A percentile compares a stretch with the other conserved stretches of the same genome.
These are phyloP conservation scores for Carpediemonas membranifera DNA, from an alignment of 78 protist genomes.

Conservation along the genomic window DNA sequence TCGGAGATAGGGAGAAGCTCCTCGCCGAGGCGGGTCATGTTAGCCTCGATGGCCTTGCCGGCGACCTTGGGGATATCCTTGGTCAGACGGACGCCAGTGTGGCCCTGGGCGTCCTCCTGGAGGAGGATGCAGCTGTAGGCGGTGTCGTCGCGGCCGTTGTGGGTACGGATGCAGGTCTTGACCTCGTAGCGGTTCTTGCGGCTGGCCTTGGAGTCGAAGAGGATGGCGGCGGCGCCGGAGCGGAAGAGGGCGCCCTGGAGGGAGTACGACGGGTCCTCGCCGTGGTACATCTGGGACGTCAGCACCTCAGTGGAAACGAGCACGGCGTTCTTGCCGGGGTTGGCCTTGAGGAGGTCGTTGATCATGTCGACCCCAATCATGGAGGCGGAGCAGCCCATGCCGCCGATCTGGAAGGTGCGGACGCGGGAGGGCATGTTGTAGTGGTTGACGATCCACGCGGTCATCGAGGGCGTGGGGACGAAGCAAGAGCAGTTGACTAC, in stretches of 20 bases:
- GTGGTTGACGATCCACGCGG: slow-evolving; percentile 35
- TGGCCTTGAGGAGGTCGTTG: neutral
- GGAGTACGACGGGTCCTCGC: slow-evolving; percentile 18
- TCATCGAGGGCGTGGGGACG: slow-evolving; percentile 66
- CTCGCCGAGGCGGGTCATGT: slow-evolving; percentile 64
- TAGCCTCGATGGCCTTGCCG: slow-evolving; percentile 49
- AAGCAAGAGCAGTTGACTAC: slow-evolving; percentile 69
- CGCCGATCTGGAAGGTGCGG: slow-evolving; percentile 52
- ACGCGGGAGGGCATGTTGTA: slow-evolving; percentile 47
- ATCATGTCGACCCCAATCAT: slow-evolving; percentile 63
- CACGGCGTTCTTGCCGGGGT: slow-evolving; percentile 20
- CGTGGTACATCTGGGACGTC: slow-evolving; percentile 71
- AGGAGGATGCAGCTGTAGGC: too few species aligned
- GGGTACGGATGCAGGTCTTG: slow-evolving; percentile 25
- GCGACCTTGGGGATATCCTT: slow-evolving; percentile 44
- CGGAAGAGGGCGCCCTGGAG: slow-evolving; percentile 57
- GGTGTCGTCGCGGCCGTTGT: too few species aligned
- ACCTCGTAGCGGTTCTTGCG: slow-evolving; percentile 38
- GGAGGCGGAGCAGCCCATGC: slow-evolving; percentile 75
- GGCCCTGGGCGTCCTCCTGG: too few species aligned
- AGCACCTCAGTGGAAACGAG: slow-evolving; percentile 70
- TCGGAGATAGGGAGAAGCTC: slow-evolving; percentile 56
- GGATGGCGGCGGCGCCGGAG: slow-evolving; percentile 76
- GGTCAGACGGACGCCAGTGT: slow-evolving; percentile 54
- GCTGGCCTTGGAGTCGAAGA: too few species aligned